Base-by-base conservation (phyloP, 2,329 filamentous ascomycete genomes). In the Penicillium sp. region DNA sequence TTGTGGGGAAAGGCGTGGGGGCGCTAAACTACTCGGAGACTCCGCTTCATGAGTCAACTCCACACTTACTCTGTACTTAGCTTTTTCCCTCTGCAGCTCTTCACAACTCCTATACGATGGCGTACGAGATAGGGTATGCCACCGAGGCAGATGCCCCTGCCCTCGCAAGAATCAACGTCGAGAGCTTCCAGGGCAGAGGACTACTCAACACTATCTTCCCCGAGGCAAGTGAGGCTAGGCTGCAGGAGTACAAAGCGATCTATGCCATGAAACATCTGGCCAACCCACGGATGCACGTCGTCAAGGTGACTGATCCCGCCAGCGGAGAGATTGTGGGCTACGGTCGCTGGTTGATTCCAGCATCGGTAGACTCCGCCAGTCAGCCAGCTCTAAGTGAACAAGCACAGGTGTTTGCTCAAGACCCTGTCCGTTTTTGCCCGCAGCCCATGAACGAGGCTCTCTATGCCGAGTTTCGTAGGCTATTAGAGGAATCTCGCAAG, bases 341-440 rank as follows among this genome's bases (percentile, higher is more conserved):
- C 48, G 71, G 72, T 4, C 77, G 79, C 57, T 81, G 79, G 79
- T 56, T 65, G 6, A 58, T 66, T 2, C 70, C 69, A 0, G 63
- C 48, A 2, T 44, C 56, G 4, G 54, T 58, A 1, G 55, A 54
- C 5, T 60, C 58, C 0, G 55, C 53, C 24, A 60, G 65, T 1
- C 55, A 64, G 2, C 49, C 65, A 3, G 64, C 65, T 0, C 46
- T 53, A 3, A 79, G 72, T 72, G 75, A 77, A 0, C 54, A 64
- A 27, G 71, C 70, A 0, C 61, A 61, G 12, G 39, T 31, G 0
- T 56, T 78, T 46, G 56, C 64, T 0, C 57, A 51, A 6, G 67
- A 65, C 24, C 73, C 74, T 32, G 55, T 58, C 12, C 60, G 61
- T 38, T 61, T 72, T 29, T 75, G 78, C 68, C 66, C 62, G 0